Base-by-base conservation (phyloP, 83 land plant species). In the Isoetes engelmannii region DNA sequence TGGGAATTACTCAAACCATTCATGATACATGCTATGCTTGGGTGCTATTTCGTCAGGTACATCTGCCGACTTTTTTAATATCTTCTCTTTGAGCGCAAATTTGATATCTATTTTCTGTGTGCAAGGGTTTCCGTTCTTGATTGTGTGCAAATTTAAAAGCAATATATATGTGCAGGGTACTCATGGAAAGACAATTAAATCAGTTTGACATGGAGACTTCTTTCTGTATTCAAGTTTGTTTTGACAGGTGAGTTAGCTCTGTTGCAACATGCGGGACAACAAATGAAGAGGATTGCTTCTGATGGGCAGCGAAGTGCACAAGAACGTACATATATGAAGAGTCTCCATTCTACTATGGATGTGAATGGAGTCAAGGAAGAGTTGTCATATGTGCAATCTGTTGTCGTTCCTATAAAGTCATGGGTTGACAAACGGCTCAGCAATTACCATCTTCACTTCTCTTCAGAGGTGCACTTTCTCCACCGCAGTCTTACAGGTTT, bases 21-120 rank as follows among this genome's bases (percentile, higher is more conserved):
- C 97, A 92, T 73, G 74, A 82, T 74, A 74, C 81, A 12, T 84
- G 91, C 68, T 84, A 73, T 69, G 76, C 80, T 6, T 92, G 97
- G 94, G 90, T 89, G 19, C 80, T 88, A 69, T 86, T 92, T 57
- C 78, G 83, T 21, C 90, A 90, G 91, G 96, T 90, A 80, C 54
- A 4, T 4, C 57, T 45, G 13, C 4, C 12, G 47, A 6, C 10
- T 42, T 44, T 71, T 17, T 12, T 28, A 28, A 28, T 28, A 28
- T 28, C 37, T 28, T 28, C 37, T 28, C 2, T 28, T 28, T 28
- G 37, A 28, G 37, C 37, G 37, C 37, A 28, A 28, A 28, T 28
- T 28, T 2, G 37, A 28, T 28, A 28, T 28, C 37, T 59, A 12
- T 59, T 59, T 4, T 59, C 12, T 18, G 28, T 37, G 28, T 59